Conservation (phyloP, 441 rosid genomes). For the Erodium moschatum region DNA sequence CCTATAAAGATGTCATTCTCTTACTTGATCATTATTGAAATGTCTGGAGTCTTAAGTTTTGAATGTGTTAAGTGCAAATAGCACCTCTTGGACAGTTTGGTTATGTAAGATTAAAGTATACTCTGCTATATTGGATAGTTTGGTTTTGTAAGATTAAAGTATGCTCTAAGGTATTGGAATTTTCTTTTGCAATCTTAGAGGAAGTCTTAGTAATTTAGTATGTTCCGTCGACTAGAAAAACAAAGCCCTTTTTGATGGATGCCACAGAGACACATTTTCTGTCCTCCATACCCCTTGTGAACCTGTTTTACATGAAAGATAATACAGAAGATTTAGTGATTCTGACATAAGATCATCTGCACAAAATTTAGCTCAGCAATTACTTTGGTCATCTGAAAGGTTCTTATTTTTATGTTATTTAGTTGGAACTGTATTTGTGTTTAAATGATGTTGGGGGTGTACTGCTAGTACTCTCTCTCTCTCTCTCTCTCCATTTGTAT, state of each 20-base stretch:
- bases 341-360: neutral
- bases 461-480: neutral
- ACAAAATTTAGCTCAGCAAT: neutral
- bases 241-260: neutral
- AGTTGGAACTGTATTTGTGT: neutral
- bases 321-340: neutral
- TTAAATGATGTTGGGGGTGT: neutral
- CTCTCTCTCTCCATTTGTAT: too few species aligned
- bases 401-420: neutral
- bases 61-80: neutral
- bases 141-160: too few species aligned
- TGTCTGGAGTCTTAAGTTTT: neutral
- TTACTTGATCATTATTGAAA: neutral
- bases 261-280: neutral
- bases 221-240: neutral
- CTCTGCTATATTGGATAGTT: neutral
- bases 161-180: neutral
- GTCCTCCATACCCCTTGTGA: neutral
- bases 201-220: neutral
- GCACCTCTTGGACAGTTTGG: neutral
- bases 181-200: neutral
- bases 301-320: neutral
- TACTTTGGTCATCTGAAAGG: neutral
- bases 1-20: conserved; percentile 8
- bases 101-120: neutral